Evolutionary conservation across 306 rosid genomes (phyloP), one percentile per base, ranked within the genome.

Genomic region (Dalbergia oliveri): DNA sequence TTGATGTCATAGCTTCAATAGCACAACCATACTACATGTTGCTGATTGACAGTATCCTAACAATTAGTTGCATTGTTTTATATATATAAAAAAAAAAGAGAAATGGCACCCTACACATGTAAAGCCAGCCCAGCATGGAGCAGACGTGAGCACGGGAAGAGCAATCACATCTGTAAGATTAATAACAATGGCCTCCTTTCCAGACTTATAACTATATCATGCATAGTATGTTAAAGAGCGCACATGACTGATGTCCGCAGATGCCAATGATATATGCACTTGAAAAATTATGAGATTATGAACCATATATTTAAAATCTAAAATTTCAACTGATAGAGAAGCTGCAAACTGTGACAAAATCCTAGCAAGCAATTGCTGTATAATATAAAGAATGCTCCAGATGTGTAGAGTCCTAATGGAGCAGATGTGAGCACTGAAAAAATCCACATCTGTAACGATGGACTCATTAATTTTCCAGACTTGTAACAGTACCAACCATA

Each of bases 191-290:
- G 82, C 74, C 86, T 39, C 88, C 84, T 57, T 81, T 34, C 86
- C 84, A 81, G 84, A 87, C 82, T 39, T 12, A 82, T 78, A 84
- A 84, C 90, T n/a, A 82, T 84, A 84, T 75, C 84, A 79, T 39
- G 86, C 72, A 78, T 64, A 6, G 41, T 15, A 59, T 5, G 19
- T 53, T 43, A 74, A 79, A 66, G 75, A 77, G 37, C 86, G 88
- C 69, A 89, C 91, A 26, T 88, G 92, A 87, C 92, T 89, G 58
- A 84, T 59, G 90, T 79, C 91, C 79, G 90, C 87, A 59, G 50
- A 66, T 3, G 83, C 11, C 34, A 68, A 39, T 47, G 70, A 19
- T 66, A 26, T 5, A 31, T n/a, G 13, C 1, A 15, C 0, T 8
- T 9, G 62, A 39, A 66, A 78, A 57, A 26, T 18, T 41, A 72